These are phyloP conservation scores for Lolium rigidum DNA, from an alignment of 176 grass and related monocot species.

Conservation along the genomic window DNA sequence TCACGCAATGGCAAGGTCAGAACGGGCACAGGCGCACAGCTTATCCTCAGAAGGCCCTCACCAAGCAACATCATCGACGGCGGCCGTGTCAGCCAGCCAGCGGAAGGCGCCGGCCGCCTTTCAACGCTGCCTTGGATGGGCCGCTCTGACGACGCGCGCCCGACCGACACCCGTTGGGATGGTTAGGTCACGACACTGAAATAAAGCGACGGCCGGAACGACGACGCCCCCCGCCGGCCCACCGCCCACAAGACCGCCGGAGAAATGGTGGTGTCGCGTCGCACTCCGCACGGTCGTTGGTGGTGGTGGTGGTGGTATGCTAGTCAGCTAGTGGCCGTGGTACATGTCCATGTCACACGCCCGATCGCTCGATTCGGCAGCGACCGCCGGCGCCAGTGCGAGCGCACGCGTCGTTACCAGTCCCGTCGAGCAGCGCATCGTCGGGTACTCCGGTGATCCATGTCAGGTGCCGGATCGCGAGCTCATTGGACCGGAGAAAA, in stretches of 20 bases:
- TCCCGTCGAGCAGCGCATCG: background rate
- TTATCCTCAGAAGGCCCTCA: too few relatives aligned
- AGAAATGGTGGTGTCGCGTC: conserved; percentile 29
- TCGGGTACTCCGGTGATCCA: background rate
- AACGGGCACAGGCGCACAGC: too few relatives aligned
- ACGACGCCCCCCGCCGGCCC: background rate
- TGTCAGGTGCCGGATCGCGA: conserved; percentile 14
- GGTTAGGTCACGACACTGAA: background rate
- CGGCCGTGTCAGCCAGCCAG: too few relatives aligned
- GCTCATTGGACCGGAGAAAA: background rate
- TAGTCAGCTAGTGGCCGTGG: conserved; percentile 1
- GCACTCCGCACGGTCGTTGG: background rate
- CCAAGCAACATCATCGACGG: too few relatives aligned
- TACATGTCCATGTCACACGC: background rate
- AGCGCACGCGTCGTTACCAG: background rate
- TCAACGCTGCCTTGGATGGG: background rate
- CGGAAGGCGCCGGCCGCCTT: background rate
- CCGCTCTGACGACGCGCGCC: conserved; percentile 2
- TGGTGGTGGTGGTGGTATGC: background rate
- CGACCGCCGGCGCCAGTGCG: conserved; percentile 2
- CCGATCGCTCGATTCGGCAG: background rate
- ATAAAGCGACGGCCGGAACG: background rate
- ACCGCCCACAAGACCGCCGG: background rate
- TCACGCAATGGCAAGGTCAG: too few relatives aligned
- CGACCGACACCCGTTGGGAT: background rate